Percentiles rank a stretch among this genome's conserved stretches.
Conservation (phyloP, 2,329 filamentous ascomycete genomes). For the Fusarium sp. region DNA sequence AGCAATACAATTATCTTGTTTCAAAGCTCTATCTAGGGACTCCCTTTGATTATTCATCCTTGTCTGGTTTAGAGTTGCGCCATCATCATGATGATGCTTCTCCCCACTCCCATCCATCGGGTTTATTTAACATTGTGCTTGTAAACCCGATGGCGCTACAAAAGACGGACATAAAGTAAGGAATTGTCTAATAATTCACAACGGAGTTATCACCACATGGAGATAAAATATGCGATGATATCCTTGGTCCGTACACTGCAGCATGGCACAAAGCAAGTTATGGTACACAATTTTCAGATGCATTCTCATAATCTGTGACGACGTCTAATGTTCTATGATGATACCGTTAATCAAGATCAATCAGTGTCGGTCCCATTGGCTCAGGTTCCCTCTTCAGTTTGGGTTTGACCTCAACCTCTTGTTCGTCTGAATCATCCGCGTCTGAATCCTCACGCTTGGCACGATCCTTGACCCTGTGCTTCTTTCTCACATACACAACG, state of each 20-base stretch:
- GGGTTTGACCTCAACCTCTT: not conserved
- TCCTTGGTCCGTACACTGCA: not conserved
- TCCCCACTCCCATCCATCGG: conserved; percentile 8
- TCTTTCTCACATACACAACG: conserved; percentile 5
- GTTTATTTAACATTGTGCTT: not conserved
- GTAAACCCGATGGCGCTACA: conserved; percentile 13
- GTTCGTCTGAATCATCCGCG: conserved; percentile 8
- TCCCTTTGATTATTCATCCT: not conserved
- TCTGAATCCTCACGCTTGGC: conserved; percentile 1
- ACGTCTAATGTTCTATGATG: not conserved
- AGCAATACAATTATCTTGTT: not conserved
- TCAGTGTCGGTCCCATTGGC: conserved; percentile 20
- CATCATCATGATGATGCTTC: conserved; percentile 1
- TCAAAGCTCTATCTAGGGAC: not conserved
- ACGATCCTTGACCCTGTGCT: conserved; percentile 9
- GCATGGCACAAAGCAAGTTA: not conserved
- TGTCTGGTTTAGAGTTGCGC: not conserved
- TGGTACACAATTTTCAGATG: no score
- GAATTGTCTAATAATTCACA: no score
- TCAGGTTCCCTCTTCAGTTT: not conserved
- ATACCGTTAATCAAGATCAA: conserved; percentile 15
- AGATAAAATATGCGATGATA: not conserved
- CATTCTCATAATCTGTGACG: not conserved
- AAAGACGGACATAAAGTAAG: no score
- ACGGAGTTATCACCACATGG: not conserved